Evolutionary conservation across 1,284 basidiomycete species (phyloP), one percentile per base, ranked within the genome.

Genomic region (Fomitopsis palustris): DNA sequence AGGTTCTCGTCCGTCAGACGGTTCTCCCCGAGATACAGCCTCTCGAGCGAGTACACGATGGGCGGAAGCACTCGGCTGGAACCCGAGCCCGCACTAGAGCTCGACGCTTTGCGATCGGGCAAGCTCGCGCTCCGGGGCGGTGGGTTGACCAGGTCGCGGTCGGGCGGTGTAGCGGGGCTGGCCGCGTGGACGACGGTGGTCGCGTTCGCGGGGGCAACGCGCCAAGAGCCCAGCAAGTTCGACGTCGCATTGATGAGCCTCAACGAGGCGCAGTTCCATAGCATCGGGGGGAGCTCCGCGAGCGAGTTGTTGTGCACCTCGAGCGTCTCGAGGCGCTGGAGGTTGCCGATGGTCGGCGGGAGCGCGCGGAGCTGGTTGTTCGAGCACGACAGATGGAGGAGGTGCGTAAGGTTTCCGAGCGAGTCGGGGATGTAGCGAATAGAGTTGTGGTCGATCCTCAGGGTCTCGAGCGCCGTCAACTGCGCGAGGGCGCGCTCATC

Each of bases 291-390:
- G 0, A 98, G 75, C 64, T 88, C 85, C 21, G 82, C 85, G 54
- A 99, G 78, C 66, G 92, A 93, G 77, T 99, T 99, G 72, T 95
- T 96, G 70, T 97, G 96, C 3, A 91, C 87, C 66, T 97, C 92
- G 45, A 98, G 80, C 3, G 76, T 78, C 64, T 87, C 83, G n/a
- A 99, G 82, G 55, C 85, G 87, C 72, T 86, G 84, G 56, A 99
- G 78, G 17, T 80, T 78, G 27, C 95, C 94, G 54, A 99, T 88
- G 41, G 84, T 86, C 16, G 81, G 74, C 0, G 97, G 97, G 0
- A 99, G 78, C 17, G 81, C 76, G 51, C 86, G 86, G 8, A 99
- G 82, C 67, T 90, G 83, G 74, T 98, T 99, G 73, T 98, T 94
- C 51, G 92, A 93, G 69, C 93, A 95, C 4, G 90, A 91, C 3